Conservation (phyloP, 2,329 filamentous ascomycete genomes). For the Colletotrichum filicis region DNA sequence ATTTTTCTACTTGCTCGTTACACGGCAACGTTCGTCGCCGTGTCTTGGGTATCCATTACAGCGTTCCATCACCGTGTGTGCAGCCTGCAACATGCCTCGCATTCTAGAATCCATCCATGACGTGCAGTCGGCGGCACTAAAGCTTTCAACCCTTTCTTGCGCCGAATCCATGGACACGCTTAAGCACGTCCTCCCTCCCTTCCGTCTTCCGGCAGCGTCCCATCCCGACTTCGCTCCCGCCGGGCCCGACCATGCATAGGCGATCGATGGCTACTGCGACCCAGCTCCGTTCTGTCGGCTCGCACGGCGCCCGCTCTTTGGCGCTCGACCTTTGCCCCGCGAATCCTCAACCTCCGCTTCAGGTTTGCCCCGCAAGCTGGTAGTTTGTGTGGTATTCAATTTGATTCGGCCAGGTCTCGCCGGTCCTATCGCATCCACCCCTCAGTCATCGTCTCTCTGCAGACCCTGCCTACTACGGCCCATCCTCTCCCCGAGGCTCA, state of each 20-base stretch:
- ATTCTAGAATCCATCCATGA: background rate
- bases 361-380: background rate
- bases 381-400: background rate
- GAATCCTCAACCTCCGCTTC: background rate
- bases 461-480: slow-evolving; percentile 58
- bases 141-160: background rate
- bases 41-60: background rate
- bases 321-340: background rate
- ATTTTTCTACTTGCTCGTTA: background rate
- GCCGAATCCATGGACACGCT: background rate
- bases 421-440: background rate
- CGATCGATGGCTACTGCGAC: slow-evolving; percentile 14
- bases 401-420: background rate
- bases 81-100: background rate
- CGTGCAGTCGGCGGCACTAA: background rate
- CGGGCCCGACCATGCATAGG: background rate
- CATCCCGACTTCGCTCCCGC: slow-evolving; percentile 3
- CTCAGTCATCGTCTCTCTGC: slow-evolving; percentile 57
- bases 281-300: background rate
- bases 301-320: background rate
- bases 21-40: background rate
- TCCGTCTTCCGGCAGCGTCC: background rate
- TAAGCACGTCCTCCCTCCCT: background rate
- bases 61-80: background rate
- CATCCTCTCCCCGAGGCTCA: slow-evolving; percentile 63